These are phyloP conservation scores for Colletotrichum trifolii DNA, from an alignment of 2,329 filamentous ascomycete species.

Conservation along the genomic window DNA sequence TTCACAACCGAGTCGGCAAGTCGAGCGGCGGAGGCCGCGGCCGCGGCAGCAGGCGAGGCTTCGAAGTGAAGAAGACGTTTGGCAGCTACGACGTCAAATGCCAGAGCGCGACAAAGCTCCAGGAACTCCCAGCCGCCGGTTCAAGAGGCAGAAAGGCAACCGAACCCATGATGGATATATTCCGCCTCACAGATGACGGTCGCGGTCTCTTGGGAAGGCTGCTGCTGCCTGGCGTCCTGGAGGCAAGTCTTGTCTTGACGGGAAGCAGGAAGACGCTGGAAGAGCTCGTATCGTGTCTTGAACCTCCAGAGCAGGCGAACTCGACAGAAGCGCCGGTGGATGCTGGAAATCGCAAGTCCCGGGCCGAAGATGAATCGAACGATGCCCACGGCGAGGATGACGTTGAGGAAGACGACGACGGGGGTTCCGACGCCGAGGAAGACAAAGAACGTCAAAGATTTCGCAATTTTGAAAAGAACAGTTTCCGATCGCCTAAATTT, in stretches of 20 bases:
- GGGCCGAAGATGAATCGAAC: neutral
- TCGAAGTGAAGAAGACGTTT: conserved; percentile 24
- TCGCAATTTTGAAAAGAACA: conserved; percentile 28
- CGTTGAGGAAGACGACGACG: neutral
- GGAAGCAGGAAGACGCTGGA: conserved; percentile 23
- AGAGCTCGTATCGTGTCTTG: neutral
- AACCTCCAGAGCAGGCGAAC: neutral
- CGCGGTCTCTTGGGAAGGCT: conserved; percentile 11
- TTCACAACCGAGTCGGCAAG: conserved; percentile 23
- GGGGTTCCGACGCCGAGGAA: neutral
- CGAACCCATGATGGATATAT: conserved; percentile 8
- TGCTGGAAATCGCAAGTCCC: too few relatives aligned
- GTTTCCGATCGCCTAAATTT: conserved; percentile 30
- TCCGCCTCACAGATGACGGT: conserved; percentile 25
- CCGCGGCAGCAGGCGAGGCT: conserved; percentile 14
- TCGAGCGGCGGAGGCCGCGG: neutral
- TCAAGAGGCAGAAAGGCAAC: neutral
- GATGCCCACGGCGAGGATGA: neutral
- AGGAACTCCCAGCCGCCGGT: accelerated
- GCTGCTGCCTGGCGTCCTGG: neutral
- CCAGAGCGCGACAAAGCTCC: neutral
- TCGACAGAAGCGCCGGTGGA: too few relatives aligned
- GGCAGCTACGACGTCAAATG: conserved; percentile 30
- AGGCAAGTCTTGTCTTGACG: conserved; percentile 17
- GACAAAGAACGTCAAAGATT: conserved; percentile 1